Evolutionary conservation across 2,329 filamentous ascomycete species (phyloP), one percentile per base, ranked within the genome.

Genomic region (Colletotrichum eremochloae): DNA sequence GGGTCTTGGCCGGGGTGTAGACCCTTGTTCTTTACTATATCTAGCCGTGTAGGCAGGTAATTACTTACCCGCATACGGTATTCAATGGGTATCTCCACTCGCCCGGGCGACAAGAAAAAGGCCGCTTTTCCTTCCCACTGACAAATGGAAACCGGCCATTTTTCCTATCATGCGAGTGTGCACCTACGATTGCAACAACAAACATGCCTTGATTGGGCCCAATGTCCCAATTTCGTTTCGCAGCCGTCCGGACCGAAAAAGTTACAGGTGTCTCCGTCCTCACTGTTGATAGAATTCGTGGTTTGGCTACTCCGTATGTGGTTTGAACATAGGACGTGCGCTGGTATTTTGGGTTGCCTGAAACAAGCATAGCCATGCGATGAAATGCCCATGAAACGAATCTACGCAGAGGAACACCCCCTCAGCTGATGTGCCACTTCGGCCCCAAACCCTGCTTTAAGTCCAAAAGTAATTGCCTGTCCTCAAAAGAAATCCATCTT

Each of bases 221-320:
- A 29, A 38, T 24, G 62, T 64, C 62, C 56, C 62, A 44, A 24
- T 31, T n/a, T 2, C 18, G 62, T 64, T 64, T 64, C 62, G 50
- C n/a, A 46, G 15, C 36, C 11, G 38, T 42, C 29, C 38, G 29
- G 55, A 24, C 31, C 29, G 5, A 18, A 38, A 44, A 9, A 6
- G 2, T 3, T 20, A 46, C 24, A 24, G 24, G 24, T 24, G 24
- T 18, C 18, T 7, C 42, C 6, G 18, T 46, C 18, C 29, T n/a
- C n/a, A 29, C n/a, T 11, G 15, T n/a, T 11, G 15, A 42, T 2
- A 11, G 24, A 31, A 11, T 18, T 44, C 9, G 4, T 9, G 44
- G n/a, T 31, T 5, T 31, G 48, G 24, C 20, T 24, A 24, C 24
- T 24, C 24, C 24, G 24, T 24, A 24, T 24, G 33, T 53, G 36